Evolutionary conservation across 805 yeast genomes (phyloP).

Genomic region (Saccharomycopsis oosterbeekiorum): DNA sequence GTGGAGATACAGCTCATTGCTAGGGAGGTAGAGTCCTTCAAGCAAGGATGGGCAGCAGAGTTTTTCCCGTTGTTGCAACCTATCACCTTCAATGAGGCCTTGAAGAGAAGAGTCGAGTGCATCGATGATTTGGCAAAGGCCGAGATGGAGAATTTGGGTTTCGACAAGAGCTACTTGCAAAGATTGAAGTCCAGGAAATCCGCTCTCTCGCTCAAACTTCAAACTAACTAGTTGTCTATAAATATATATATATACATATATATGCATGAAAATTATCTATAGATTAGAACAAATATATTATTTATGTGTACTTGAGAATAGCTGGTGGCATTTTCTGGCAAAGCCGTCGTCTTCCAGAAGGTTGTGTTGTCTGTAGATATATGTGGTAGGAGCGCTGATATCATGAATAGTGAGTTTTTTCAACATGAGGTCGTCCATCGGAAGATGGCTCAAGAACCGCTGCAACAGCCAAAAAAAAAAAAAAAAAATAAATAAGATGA

Average conservation of each 20-base stretch:
- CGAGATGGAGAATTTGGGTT: constrained; percentile 28
- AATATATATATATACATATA: not conserved
- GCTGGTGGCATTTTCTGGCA: no score
- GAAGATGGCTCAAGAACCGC: no score
- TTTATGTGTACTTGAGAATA: no score
- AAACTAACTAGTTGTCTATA: not conserved
- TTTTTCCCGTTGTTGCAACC: constrained; percentile 78
- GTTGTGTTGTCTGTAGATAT: no score
- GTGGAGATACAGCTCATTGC: constrained; percentile 71
- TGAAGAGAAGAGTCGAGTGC: constrained; percentile 57
- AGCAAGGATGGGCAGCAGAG: constrained; percentile 71
- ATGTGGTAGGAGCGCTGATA: no score
- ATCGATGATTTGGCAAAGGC: constrained; percentile 31
- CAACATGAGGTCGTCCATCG: no score
- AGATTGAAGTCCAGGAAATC: not conserved
- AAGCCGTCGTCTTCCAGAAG: no score
- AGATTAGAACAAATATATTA: no score
- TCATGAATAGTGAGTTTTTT: no score
- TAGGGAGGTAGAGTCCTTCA: constrained; percentile 59
- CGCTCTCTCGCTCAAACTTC: not conserved
- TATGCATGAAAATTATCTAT: no score
- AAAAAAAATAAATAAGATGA: no score
- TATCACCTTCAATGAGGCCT: constrained; percentile 84
- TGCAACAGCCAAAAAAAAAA: no score
- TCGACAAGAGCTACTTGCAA: not conserved